Percentiles rank a stretch among this genome's conserved stretches.
These are phyloP conservation scores for Ustilago loliicola DNA, from an alignment of 1,284 basidiomycete genomes.

Conservation along the genomic window DNA sequence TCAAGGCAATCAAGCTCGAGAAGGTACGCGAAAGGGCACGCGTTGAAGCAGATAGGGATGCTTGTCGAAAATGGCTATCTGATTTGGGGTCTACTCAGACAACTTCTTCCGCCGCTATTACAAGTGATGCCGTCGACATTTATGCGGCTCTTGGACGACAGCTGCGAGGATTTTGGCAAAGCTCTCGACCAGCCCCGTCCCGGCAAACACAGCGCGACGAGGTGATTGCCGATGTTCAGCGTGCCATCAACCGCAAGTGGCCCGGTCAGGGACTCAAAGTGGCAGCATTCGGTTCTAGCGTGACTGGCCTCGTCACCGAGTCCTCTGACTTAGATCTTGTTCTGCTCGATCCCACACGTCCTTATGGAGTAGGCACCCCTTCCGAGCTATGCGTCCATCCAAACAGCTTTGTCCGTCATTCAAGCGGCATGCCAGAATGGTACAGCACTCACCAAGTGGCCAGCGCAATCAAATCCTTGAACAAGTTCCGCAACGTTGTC, in stretches of 20 bases:
- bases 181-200: constrained; percentile 28
- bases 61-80: constrained; percentile 35
- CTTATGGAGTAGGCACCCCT: constrained; percentile 50
- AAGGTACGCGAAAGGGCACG: constrained; percentile 21
- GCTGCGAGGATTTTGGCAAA: constrained; percentile 44
- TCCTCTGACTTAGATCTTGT: constrained; percentile 60
- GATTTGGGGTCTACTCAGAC: neutral
- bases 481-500: constrained; percentile 27
- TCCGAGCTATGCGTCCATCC: constrained; percentile 17
- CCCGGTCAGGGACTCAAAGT: constrained; percentile 48
- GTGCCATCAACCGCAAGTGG: constrained; percentile 44
- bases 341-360: constrained; percentile 57
- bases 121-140: constrained; percentile 18
- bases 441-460: constrained; percentile 42
- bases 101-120: neutral
- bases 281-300: constrained; percentile 61
- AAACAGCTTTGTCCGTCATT: constrained; percentile 11
- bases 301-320: constrained; percentile 53
- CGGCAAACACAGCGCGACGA: constrained; percentile 20
- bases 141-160: constrained; percentile 39
- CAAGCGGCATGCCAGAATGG: constrained; percentile 47
- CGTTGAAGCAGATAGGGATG: constrained; percentile 19
- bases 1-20: constrained; percentile 30
- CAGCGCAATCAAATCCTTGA: constrained; percentile 25
- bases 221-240: constrained; percentile 50